Evolutionary conservation across 2,329 filamentous ascomycete genomes (phyloP), one percentile per base, ranked within the genome.

Genomic region (Fusarium paranaense): DNA sequence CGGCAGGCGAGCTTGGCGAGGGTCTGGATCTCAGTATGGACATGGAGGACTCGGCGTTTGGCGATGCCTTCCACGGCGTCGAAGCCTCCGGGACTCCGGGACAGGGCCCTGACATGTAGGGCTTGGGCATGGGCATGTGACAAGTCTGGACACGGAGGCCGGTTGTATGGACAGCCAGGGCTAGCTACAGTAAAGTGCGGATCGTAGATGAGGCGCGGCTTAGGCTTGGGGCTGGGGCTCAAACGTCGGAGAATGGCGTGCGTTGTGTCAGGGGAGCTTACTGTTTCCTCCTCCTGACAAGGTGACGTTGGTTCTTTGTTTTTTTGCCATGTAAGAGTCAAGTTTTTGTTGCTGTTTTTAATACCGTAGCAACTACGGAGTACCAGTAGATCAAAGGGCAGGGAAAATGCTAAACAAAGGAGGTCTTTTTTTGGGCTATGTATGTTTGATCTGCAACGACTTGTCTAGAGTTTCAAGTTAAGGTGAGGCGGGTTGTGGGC

Each of bases 41-140:
- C 72, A 89, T 95, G 85, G 93, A 94, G 56, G 93, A 95, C 78
- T 94, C 92, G 38, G 94, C 93, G 2, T 97, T 97, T 84, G 94
- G 93, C 4, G 93, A 97, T 76, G 94, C 94, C 1, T 94, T 96
- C 82, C 93, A 95, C 76, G 90, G 89, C 6, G 88, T 91, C 14
- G 87, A 86, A 22, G 77, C 79, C 47, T 80, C 80, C 11, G 81
- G 78, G 62, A 86, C 84, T 32, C 83, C 83, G 3, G 79, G 76
- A n/a, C 77, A 82, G 33, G 76, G 76, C 27, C 80, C 81, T 20
- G 79, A 83, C 62, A 79, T 84, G 78, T 83, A 80, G 66, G 35
- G 20, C 9, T 20, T 45, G 25, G 22, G 50, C 40, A 45, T 45
- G 35, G 32, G 22, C 42, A 62, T 32, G 30, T 50, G 35, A 32